A percentile compares a stretch with the other conserved stretches of the same genome.
Evolutionary conservation across 345 rosid species (phyloP).

Genomic region (Gossypium herbaceum): DNA sequence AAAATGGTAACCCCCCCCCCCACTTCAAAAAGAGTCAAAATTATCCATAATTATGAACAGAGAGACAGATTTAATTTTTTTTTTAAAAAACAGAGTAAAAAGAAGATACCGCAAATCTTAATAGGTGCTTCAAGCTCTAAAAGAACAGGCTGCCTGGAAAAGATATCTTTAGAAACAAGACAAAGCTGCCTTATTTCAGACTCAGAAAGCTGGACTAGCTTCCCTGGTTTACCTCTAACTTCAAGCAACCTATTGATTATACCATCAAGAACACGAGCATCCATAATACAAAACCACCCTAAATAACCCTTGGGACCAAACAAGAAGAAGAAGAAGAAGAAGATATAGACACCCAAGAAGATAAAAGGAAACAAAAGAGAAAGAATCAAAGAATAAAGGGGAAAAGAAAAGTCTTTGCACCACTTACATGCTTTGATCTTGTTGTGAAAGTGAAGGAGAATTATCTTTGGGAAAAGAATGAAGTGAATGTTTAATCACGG

Average conservation of each 20-base stretch:
- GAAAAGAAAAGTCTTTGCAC: neutral
- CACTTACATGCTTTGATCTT: neutral
- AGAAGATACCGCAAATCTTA: conserved; percentile 54
- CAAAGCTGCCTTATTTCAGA: conserved; percentile 55
- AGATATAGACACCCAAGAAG: neutral
- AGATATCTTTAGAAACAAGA: conserved; percentile 39
- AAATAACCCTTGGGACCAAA: neutral
- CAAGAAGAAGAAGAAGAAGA: neutral
- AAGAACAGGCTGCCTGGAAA: conserved; percentile 49
- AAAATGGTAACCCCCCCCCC: neutral
- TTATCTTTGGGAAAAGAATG: too few species aligned
- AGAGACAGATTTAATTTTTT: neutral
- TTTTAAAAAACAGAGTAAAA: neutral
- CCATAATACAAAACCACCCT: conserved; percentile 24
- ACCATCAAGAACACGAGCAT: conserved; percentile 40
- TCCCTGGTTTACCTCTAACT: conserved; percentile 49
- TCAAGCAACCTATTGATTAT: conserved; percentile 52
- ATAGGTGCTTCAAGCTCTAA: conserved; percentile 61
- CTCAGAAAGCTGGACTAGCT: conserved; percentile 53
- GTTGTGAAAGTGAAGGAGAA: neutral
- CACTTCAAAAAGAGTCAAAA: neutral
- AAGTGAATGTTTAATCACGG: neutral
- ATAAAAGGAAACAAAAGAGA: neutral
- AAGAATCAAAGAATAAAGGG: conserved; percentile 1
- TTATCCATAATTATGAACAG: neutral